Evolutionary conservation across 345 rosid genomes (phyloP), one percentile per base, ranked within the genome.

Genomic region (Hibiscus tridactylites): DNA sequence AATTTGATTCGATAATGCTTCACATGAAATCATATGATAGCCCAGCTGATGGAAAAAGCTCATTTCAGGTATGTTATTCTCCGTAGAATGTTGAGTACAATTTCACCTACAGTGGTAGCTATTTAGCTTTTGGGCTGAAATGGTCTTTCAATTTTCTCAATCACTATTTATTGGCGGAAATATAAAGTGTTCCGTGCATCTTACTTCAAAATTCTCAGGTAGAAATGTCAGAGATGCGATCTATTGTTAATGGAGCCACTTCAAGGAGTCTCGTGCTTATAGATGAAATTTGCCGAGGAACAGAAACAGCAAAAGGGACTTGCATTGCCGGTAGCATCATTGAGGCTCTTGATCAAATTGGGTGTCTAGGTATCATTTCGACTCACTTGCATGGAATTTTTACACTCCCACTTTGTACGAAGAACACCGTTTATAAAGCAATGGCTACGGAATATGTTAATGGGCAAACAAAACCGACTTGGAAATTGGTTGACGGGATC

Each of bases 241-340:
- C 96, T 72, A 83, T 94, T 66, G 69, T 94, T 9, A 82, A 75
- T 72, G 89, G 82, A 84, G 84, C 88, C 54, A 82, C 97, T 70
- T 85, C 97, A 60, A 90, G 85, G 85, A 94, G 99, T 75, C 92
- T 94, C 54, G 96, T 94, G 71, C 97, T 94, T 29, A 74, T 91
- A 60, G 99, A 94, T 50, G 97, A 94, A 86, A 95, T 95, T 76
- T 95, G 97, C 71, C 87, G 97, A 52, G 99, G 99, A 73, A 95
- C 99, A 58, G 99, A 95, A 85, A 95, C 97, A 24, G 96, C 90
- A 1, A 92, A 92, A 74, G 99, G 99, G 44, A 89, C 97, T 1
- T 92, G 99, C 79, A 95, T 95, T 73, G 99, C 99, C 13, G 99
- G 97, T 75, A 89, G 99, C 80, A 86, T 95, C 63, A 62, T 95